Evolutionary conservation across 345 rosid species (phyloP), one percentile per base, ranked within the genome.

Genomic region (Gossypium stocksii): DNA sequence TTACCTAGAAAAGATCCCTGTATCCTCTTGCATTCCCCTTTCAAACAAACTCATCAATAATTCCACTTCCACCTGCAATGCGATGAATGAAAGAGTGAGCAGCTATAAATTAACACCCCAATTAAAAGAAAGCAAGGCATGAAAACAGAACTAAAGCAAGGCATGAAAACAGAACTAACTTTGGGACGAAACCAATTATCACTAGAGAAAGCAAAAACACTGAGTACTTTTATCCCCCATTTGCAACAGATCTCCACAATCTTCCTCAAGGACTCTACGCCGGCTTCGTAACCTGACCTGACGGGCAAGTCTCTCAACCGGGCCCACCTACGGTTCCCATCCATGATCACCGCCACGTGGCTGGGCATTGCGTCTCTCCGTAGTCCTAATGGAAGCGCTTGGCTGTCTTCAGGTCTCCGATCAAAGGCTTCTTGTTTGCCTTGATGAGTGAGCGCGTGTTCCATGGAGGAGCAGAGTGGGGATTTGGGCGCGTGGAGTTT

Each of bases 181-280:
- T 77, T 60, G 19, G 85, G 81, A 12, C 79, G 79, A 67, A 74
- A 52, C 79, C 81, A 83, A 59, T 82, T 80, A 2, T 83, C 79
- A 51, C n/a, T 54, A 48, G 81, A 80, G 79, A 74, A 80, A 34
- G 83, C 83, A 22, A 82, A 82, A 54, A 79, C 72, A 2, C 70
- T 65, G 11, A 77, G 67, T 29, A 71, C 78, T 45, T 34, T 69
- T 61, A 82, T 77, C 27, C 80, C 78, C 78, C 74, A 77, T 60
- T 71, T 45, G 71, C 49, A 76, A 62, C 82, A 77, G 60, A 79
- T 77, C 66, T 77, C 74, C 34, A 74, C 66, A 12, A 77, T 15
- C 71, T 12, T 15, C 62, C 48, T 76, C 60, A 77, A 64, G 4
- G 80, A 70, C 67, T 71, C 41, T 1, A 79, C 71, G 14, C 82